phyloP scores from a whole-genome alignment of 495 filamentous ascomycete genomes.

The Lophium mytilinum region DNA sequence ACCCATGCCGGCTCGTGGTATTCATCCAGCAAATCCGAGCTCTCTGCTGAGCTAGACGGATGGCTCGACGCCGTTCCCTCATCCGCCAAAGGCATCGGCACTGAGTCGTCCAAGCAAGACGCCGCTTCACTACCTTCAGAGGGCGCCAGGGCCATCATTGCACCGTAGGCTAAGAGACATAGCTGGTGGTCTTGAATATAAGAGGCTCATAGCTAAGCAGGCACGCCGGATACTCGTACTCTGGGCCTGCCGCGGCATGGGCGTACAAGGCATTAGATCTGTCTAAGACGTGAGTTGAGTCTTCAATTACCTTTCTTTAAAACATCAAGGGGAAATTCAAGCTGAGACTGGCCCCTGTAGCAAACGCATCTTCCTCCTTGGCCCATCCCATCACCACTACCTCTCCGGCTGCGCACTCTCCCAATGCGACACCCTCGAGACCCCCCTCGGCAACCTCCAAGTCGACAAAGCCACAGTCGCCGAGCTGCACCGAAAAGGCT shows the following conservation, averaged over 20 bases:
- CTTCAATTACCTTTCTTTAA: too few species aligned
- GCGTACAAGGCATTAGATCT: conserved; percentile 89
- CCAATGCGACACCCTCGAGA: conserved; percentile 64
- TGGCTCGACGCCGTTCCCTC: conserved; percentile 70
- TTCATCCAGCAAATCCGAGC: conserved; percentile 45
- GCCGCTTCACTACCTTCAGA: conserved; percentile 55
- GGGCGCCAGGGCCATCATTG: conserved; percentile 84
- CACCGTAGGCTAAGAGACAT: conserved; percentile 59
- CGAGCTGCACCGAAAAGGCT: conserved; percentile 51
- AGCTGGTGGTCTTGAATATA: not conserved
- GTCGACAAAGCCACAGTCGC: conserved; percentile 62
- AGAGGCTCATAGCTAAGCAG: conserved; percentile 41
- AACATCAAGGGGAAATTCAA: too few species aligned
- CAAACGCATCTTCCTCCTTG: conserved; percentile 88
- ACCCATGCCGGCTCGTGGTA: conserved; percentile 84
- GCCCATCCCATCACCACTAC: conserved; percentile 85
- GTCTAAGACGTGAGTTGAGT: conserved; percentile 54
- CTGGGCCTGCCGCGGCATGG: conserved; percentile 86
- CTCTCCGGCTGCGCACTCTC: conserved; percentile 72
- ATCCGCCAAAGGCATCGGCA: conserved; percentile 40
- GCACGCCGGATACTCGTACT: conserved; percentile 94
- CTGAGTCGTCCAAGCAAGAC: conserved; percentile 36
- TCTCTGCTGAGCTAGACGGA: conserved; percentile 65
- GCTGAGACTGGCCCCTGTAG: conserved; percentile 30
- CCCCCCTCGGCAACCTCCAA: conserved; percentile 72